Evolutionary conservation across 495 filamentous ascomycete genomes (phyloP).

Genomic region (Paragyromitra xinjiangensis): DNA sequence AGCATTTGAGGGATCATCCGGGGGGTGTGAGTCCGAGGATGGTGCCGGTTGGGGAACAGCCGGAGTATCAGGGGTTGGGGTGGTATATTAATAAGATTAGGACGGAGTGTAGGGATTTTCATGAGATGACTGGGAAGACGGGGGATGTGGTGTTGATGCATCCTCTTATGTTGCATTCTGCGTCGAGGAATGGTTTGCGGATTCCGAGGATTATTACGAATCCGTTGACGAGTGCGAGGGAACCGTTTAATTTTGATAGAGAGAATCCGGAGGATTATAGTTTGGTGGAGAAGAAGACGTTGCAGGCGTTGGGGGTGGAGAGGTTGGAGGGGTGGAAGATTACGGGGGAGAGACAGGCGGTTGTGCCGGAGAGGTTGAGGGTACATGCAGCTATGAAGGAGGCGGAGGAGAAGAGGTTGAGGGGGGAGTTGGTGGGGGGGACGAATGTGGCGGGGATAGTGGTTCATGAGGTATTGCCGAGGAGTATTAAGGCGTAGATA

Average conservation of each 20-base stretch:
- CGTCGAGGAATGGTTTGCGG: conserved; percentile 69
- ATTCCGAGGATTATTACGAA: conserved; percentile 75
- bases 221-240: conserved; percentile 69
- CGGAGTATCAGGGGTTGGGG: conserved; percentile 60
- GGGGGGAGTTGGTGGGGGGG: conserved; percentile 32
- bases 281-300: conserved; percentile 73
- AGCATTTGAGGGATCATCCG: conserved; percentile 70
- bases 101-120: conserved; percentile 63
- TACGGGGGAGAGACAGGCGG: conserved; percentile 63
- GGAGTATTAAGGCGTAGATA: conserved; percentile 4
- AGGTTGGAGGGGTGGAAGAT: conserved; percentile 71
- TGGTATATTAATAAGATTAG: conserved; percentile 67
- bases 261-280: conserved; percentile 68
- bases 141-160: conserved; percentile 77
- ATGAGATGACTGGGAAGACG: conserved; percentile 70
- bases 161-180: conserved; percentile 76
- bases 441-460: conserved; percentile 30
- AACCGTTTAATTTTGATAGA: conserved; percentile 73
- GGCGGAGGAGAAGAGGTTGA: conserved; percentile 38
- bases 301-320: conserved; percentile 67
- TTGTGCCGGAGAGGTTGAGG: conserved; percentile 63
- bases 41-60: conserved; percentile 64
- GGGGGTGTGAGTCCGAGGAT: conserved; percentile 75
- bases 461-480: conserved; percentile 21
- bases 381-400: conserved; percentile 39